Base-by-base conservation (phyloP, 2,329 filamentous ascomycete genomes). In the Talaromyces sp. region DNA sequence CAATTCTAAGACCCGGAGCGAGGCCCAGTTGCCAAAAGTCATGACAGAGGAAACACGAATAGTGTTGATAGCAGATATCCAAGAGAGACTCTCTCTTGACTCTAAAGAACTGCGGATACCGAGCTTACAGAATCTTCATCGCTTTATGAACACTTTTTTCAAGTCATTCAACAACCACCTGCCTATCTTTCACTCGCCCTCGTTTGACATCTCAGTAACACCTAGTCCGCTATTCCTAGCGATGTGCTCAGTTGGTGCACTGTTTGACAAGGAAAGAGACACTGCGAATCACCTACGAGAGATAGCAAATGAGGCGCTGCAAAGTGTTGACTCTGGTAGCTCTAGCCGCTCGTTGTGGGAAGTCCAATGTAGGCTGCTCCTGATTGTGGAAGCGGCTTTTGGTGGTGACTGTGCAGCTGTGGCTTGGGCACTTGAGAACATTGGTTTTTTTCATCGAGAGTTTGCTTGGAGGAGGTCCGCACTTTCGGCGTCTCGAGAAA, bases 211-310 rank as follows among this genome's bases (percentile, higher is more conserved):
- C 15, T 63, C 62, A 17, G 61, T 59, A 6, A 66, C 66, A 7
- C 71, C 72, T 17, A 68, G 69, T 25, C 70, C 71, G 2, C 60
- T 76, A 10, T 57, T 73, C 7, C 64, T 76, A 6, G 69, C 72
- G 2, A 75, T 76, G 51, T 75, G 72, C 54, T 70, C 72, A 17
- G 72, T 76, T 58, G 74, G 74, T 1, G 73, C 74, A 5, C 63
- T 72, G 2, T 74, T 73, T 59, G 68, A 57, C 19, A 30, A 51
- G 9, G 69, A 71, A n/a, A 68, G 71, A 25, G 71, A 70, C 22
- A 65, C 68, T 17, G 71, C 73, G 3, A 68, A 65, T 47, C 63
- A 64, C 15, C 57, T 64, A 62, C 54, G 60, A 13, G 19, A 42
- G 30, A 19, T 64, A 15, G 60, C 62, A 55, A 58, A 63, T 33